These are phyloP conservation scores for Ceratobasidium sp. DNA, from an alignment of 1,284 basidiomycete species.

Conservation along the genomic window DNA sequence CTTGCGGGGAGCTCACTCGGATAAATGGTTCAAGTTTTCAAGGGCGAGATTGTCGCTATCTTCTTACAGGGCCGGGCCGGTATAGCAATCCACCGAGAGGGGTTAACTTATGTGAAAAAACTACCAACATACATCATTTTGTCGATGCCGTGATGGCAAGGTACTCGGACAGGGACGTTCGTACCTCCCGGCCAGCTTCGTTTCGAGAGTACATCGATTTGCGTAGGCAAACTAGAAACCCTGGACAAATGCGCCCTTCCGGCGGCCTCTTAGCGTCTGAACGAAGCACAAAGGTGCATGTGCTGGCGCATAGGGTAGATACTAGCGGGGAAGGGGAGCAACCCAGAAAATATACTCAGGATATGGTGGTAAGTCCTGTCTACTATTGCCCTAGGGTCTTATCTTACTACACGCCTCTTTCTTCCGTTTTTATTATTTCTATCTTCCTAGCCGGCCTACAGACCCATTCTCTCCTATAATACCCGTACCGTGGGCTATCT, in stretches of 20 bases:
- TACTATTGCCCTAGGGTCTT: too few relatives aligned
- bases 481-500: too few relatives aligned
- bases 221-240: background rate
- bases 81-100: background rate
- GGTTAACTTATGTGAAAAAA: background rate
- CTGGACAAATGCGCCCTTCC: background rate
- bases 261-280: background rate
- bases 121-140: background rate
- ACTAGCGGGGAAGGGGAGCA: background rate
- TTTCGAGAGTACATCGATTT: conserved; percentile 15
- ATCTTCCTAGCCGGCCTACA: too few relatives aligned
- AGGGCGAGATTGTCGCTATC: conserved; percentile 21
- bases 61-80: conserved; percentile 5
- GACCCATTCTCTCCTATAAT: too few relatives aligned
- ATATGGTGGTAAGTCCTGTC: background rate
- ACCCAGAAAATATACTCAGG: background rate
- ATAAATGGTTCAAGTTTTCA: background rate
- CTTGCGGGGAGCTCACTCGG: background rate
- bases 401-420: too few relatives aligned
- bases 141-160: background rate
- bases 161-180: background rate
- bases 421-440: too few relatives aligned
- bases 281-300: background rate
- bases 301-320: background rate
- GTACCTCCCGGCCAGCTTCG: conserved; percentile 2